Evolutionary conservation across 495 filamentous ascomycete species (phyloP), one percentile per base, ranked within the genome.

Genomic region (Aspergillus conjunctus): DNA sequence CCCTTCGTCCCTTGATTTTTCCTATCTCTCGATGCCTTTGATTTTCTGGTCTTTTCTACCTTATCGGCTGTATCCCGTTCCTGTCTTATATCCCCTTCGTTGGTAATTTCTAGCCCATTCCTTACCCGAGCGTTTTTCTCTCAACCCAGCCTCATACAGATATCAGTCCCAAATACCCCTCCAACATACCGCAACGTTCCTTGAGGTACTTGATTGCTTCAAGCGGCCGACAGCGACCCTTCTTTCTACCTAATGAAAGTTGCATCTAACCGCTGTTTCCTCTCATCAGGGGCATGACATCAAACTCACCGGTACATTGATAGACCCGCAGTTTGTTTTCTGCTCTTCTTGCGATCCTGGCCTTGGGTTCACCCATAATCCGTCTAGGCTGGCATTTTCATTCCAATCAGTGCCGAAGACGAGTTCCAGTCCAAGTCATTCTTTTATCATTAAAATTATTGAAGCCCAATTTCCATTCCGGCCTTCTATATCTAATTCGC

Each of bases 151-250:
- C 52, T 54, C 37, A 43, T 54, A 54, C 9, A 43, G 11, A 21
- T 54, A 56, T 56, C 26, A 48, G 12, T 58, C 44, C 56, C 44
- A 17, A 37, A 58, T 50, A n/a, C 58, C 58, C 58, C 58, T 60
- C 58, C 43, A 26, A 10, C 17, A 39, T 39, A 54, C 58, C 52
- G 41, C n/a, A 26, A 11, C 18, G 12, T 39, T 22, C 41, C 7
- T 54, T 26, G 30, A 49, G 20, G 18, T 14, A 9, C 58, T 37
- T 21, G n/a, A 11, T 45, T 5, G 33, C 46, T 22, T 43, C 32
- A 30, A 41, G 49, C 7, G 17, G 43, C 51, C 53, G 18, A 54
- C 57, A 52, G 37, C 21, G 37, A 37, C 58, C 49, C 30, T 26
- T 17, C 18, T 21, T 4, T 41, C 15, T 37, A 1, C 34, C 34